Base-by-base conservation (phyloP, 2,329 filamentous ascomycete species). In the Elsinoe arachidis region DNA sequence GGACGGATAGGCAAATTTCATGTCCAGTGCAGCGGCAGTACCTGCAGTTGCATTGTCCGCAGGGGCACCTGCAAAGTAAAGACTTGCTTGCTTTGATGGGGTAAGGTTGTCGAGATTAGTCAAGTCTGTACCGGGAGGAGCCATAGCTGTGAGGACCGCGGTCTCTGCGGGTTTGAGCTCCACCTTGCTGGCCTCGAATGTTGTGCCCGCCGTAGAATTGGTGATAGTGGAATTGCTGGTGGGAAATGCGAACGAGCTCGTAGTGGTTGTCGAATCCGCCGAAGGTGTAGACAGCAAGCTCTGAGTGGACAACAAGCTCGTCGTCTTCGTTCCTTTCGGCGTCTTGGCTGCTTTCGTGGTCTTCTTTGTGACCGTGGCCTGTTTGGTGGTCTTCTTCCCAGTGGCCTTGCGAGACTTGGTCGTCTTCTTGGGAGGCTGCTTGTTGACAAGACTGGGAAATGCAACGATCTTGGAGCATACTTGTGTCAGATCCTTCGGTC, bases 1-100 rank as follows among this genome's bases (percentile, higher is more conserved):
- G 4, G 59, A 57, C 3, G 54, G 55, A 44, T 59, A 57, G 53
- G 44, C 51, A 47, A 59, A 61, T 14, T 53, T 57, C 34, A 59
- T 53, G 17, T 39, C 41, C 7, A 49, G 15, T 30, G 52, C 38
- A 9, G 56, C 56, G 14, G 52, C 34, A 1, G 49, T 55, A 4
- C 46, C 33, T 12, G n/a, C 30, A 2, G 47, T 35, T n/a, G 34
- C 17, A n/a, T 58, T 58, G 33, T 55, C 19, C 1, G 38, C 49
- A 2, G 38, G 30, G 14, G 56, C 46, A 14, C 56, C 56, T 5
- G 38, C 56, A 38, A 58, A 58, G 17, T 55, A 58, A 2, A 58
- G 56, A 19, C 33, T 9, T 1, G 38, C 38, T 7, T 54, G 15
- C 10, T 52, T 52, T 1, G 49, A 47, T 11, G 56, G 56, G 2